phyloP scores from a whole-genome alignment of 257 asterid species.

The Datura wrightii region DNA sequence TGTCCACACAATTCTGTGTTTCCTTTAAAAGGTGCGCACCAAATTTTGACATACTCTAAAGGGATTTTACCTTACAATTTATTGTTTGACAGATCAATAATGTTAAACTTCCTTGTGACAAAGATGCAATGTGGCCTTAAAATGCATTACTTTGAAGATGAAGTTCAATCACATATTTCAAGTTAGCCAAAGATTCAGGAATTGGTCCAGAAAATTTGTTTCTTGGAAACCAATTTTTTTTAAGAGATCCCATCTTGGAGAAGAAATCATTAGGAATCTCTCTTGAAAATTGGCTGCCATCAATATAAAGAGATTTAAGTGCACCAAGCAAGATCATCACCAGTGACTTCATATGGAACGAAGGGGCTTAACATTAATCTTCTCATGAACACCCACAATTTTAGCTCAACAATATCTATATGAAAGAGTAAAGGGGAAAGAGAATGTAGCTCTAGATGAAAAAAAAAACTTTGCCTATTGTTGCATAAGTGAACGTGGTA shows the following conservation, averaged over 20 bases:
- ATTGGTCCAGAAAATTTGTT: constrained; percentile 66
- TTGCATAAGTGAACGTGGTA: too few relatives aligned
- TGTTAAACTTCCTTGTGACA: constrained; percentile 50
- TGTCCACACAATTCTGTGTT: constrained; percentile 71
- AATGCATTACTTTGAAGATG: constrained; percentile 59
- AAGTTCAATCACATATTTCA: constrained; percentile 46
- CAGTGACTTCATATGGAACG: too few relatives aligned
- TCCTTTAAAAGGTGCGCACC: constrained; percentile 55
- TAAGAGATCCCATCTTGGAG: constrained; percentile 57
- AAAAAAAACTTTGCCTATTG: too few relatives aligned
- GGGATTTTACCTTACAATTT: constrained; percentile 81
- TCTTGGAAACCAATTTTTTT: constrained; percentile 52
- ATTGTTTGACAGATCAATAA: constrained; percentile 54
- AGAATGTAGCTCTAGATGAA: too few relatives aligned
- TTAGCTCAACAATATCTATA: too few relatives aligned
- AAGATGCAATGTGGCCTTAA: constrained; percentile 58
- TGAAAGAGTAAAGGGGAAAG: too few relatives aligned
- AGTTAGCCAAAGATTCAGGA: constrained; percentile 54
- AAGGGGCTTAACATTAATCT: too few relatives aligned
- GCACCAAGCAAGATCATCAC: constrained; percentile 60
- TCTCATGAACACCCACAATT: too few relatives aligned
- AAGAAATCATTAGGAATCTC: constrained; percentile 62
- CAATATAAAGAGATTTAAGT: constrained; percentile 54
- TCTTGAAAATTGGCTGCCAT: constrained; percentile 62
- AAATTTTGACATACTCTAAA: constrained; percentile 51